These are phyloP conservation scores for Salix dunnii DNA, from an alignment of 345 rosid species.

Conservation along the genomic window DNA sequence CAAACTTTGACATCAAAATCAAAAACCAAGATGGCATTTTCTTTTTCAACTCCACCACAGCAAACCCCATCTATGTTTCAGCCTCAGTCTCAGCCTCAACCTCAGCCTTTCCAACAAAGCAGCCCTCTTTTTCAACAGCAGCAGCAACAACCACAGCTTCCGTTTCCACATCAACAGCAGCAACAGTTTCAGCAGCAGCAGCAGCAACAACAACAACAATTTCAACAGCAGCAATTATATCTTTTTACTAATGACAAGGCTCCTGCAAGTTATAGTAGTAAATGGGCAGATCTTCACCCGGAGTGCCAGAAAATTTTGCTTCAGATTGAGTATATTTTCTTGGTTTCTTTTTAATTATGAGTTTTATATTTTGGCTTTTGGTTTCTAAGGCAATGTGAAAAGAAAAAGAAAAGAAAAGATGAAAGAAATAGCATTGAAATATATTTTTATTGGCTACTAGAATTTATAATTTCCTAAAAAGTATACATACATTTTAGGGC, in stretches of 20 bases:
- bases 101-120: conserved; percentile 37
- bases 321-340: conserved; percentile 64
- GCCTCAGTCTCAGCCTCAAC: conserved; percentile 12
- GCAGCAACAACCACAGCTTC: conserved; percentile 28
- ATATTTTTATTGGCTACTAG: background rate
- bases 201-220: conserved; percentile 41
- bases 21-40: conserved; percentile 50
- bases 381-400: background rate
- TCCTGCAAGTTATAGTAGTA: conserved; percentile 87
- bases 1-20: background rate
- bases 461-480: too few relatives aligned
- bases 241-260: conserved; percentile 76
- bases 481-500: too few relatives aligned
- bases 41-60: conserved; percentile 71
- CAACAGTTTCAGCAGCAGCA: conserved; percentile 37
- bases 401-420: background rate
- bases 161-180: conserved; percentile 21
- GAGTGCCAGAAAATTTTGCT: conserved; percentile 84
- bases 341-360: background rate
- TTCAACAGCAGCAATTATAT: conserved; percentile 59
- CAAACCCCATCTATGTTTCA: conserved; percentile 36
- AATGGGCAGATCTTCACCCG: conserved; percentile 94
- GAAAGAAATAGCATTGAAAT: background rate
- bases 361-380: background rate
- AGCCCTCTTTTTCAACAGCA: conserved; percentile 42